A percentile compares a stretch with the other conserved stretches of the same genome.
phyloP scores from a whole-genome alignment of 805 yeast genomes.

The Yarrowia osloensis region DNA sequence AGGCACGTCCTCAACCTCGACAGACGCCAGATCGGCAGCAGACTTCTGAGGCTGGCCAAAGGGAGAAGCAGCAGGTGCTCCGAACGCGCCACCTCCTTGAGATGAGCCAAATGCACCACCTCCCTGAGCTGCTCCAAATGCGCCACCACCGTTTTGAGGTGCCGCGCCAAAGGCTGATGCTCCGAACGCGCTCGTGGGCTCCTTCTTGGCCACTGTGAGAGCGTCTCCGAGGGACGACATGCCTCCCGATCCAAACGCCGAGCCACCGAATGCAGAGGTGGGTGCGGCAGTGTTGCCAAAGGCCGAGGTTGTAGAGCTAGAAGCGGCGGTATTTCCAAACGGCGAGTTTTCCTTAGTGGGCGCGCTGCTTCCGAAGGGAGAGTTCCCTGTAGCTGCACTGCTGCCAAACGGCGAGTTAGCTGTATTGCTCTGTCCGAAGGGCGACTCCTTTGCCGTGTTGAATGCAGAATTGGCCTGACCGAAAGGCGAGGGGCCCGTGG shows the following conservation, averaged over 20 bases:
- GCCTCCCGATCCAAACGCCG: neutral
- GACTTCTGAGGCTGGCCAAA: neutral
- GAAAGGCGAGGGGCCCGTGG: neutral
- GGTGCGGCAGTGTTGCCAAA: neutral
- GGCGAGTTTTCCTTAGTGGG: neutral
- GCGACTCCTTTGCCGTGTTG: neutral
- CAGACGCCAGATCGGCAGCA: conserved; percentile 32
- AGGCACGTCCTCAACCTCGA: conserved; percentile 46
- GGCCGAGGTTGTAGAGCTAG: neutral
- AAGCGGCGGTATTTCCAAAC: neutral
- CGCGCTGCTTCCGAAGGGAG: neutral
- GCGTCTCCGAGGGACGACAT: conserved; percentile 7
- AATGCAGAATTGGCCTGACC: neutral
- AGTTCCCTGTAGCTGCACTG: neutral
- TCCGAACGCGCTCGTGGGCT: neutral
- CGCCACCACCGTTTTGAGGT: neutral
- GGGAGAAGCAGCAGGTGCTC: neutral
- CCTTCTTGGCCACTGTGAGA: neutral
- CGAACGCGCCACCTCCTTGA: neutral
- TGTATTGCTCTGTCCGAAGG: neutral
- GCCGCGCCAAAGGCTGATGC: conserved; percentile 11
- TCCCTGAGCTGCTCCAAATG: conserved; percentile 31
- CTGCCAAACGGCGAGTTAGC: neutral
- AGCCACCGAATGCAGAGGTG: neutral
- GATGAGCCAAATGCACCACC: conserved; percentile 38